Evolutionary conservation across 129 eudicot genomes (phyloP), one percentile per base, ranked within the genome.

Genomic region (Chrysanthemum seticuspe): DNA sequence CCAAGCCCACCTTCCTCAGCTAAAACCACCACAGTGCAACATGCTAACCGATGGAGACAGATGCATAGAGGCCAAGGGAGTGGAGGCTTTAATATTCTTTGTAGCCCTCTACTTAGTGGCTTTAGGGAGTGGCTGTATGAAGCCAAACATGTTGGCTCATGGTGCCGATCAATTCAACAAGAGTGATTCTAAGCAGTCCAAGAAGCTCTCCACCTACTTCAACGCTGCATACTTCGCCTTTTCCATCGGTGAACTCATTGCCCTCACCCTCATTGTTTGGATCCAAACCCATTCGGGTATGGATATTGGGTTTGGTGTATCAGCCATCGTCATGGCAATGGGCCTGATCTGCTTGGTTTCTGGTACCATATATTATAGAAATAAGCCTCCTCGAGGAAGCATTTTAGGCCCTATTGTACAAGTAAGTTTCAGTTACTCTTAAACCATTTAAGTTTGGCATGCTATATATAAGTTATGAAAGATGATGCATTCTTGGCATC

Each of bases 301-400:
- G 99, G 99, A 95, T 67, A 80, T 95, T 31, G 99, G 99, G 9
- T 95, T 95, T 18, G 99, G 97, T 1, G 92, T 95, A 45, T 95
- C 99, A 2, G 99, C 97, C 19, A 87, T 87, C 3, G 96, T 78
- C 75, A 91, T 95, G 99, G 91, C 96, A 8, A 64, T 91, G 84
- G 99, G 96, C 7, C 51, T 95, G 10, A 83, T 91, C 36, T 62
- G 87, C 78, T 83, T 95, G 75, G 85, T 95, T 56, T 86, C 80
- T 27, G 97, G 99, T 31, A 88, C 96, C 4, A 40, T 74, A 59
- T 25, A 77, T 62, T 95, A 95, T 61, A 80, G 95, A 80, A 95
- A 95, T 62, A 95, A 88, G 70, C 93, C 90, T 36, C 99, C 99
- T 71, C 86, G 74, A 67, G 88, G 97, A 73, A 88, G 88, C 84